Percentiles rank a stretch among this genome's conserved stretches.
phyloP scores from a whole-genome alignment of 352 stramenopile genomes.

The Globisporangium viniferum region DNA sequence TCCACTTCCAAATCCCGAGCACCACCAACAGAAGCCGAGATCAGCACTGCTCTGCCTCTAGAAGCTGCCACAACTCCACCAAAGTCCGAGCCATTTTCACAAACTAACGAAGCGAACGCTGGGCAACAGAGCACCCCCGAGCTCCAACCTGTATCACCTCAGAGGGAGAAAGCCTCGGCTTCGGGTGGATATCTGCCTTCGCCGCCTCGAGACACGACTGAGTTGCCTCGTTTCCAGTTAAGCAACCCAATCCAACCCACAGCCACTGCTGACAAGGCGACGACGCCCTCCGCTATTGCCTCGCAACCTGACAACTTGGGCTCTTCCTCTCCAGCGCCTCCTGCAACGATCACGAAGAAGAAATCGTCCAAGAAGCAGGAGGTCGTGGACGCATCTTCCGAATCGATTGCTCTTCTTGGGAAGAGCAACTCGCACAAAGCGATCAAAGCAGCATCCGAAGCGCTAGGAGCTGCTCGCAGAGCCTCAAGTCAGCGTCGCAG shows the following conservation, averaged over 20 bases:
- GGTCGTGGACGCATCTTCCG: background rate
- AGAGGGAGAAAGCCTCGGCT: background rate
- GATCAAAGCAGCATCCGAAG: background rate
- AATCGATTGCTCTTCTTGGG: background rate
- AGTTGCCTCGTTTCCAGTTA: background rate
- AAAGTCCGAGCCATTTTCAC: background rate
- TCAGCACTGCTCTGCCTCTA: background rate
- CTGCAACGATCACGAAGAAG: background rate
- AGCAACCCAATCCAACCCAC: background rate
- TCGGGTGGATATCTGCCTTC: background rate
- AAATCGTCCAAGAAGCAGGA: background rate
- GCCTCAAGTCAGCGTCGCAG: background rate
- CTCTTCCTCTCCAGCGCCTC: background rate
- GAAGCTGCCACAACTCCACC: no score
- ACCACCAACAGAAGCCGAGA: background rate
- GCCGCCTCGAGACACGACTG: background rate
- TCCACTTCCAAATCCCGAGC: background rate
- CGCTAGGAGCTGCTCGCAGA: background rate
- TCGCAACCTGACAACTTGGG: background rate
- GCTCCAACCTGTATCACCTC: background rate
- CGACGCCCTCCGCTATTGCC: background rate
- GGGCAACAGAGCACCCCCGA: background rate
- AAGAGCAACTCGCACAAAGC: slow-evolving; percentile 11
- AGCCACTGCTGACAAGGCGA: background rate
- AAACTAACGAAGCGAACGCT: background rate